Evolutionary conservation across 169 alveolate species (phyloP).

Genomic region (Babesia sp.): DNA sequence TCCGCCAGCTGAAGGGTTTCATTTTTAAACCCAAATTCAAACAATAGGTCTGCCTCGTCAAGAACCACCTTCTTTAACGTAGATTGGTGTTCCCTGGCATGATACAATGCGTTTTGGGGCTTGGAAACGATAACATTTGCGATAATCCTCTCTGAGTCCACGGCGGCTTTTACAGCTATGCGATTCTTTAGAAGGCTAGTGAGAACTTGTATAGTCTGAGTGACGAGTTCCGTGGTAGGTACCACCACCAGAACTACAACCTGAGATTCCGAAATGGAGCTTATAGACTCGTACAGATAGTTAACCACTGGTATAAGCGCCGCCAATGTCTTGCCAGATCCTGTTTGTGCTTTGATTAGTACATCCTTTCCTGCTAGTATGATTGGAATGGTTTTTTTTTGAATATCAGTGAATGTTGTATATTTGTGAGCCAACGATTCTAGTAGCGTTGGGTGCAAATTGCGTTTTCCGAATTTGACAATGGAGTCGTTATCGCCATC

Average conservation of each 20-base stretch:
- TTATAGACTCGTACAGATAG: slow-evolving; percentile 29
- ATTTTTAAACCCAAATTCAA: slow-evolving; percentile 67
- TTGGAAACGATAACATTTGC: slow-evolving; percentile 68
- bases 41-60: slow-evolving; percentile 77
- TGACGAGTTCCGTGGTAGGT: slow-evolving; percentile 72
- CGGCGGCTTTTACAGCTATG: slow-evolving; percentile 41
- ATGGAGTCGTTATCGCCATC: slow-evolving; percentile 22
- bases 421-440: slow-evolving; percentile 23
- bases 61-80: slow-evolving; percentile 58
- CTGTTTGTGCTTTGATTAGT: slow-evolving; percentile 72
- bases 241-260: slow-evolving; percentile 65
- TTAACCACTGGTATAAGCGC: slow-evolving; percentile 69
- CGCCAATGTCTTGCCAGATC: slow-evolving; percentile 80
- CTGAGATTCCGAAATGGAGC: slow-evolving; percentile 37
- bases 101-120: slow-evolving; percentile 54
- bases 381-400: slow-evolving; percentile 66
- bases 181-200: slow-evolving; percentile 38
- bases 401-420: slow-evolving; percentile 47
- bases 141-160: slow-evolving; percentile 30
- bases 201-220: slow-evolving; percentile 63
- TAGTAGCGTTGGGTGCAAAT: slow-evolving; percentile 48
- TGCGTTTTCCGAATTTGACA: slow-evolving; percentile 32
- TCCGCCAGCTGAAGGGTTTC: slow-evolving; percentile 57
- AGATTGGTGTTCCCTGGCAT: slow-evolving; percentile 49
- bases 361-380: slow-evolving; percentile 74